These are phyloP conservation scores for Lachnellula cervina DNA, from an alignment of 2,329 filamentous ascomycete genomes.

Conservation along the genomic window DNA sequence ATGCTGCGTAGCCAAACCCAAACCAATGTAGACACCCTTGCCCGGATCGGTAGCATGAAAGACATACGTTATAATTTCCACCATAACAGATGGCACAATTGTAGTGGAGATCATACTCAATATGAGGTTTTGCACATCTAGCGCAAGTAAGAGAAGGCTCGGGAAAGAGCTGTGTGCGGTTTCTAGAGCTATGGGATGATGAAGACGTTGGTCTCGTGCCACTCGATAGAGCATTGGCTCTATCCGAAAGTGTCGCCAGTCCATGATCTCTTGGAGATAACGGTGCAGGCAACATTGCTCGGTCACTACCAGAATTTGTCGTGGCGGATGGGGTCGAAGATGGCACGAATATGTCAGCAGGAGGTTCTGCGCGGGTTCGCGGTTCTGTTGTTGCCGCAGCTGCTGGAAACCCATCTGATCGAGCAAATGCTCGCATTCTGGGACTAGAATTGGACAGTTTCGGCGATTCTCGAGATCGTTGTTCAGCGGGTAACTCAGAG, in stretches of 20 bases:
- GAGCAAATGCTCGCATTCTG: conserved; percentile 9
- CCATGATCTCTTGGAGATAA: conserved; percentile 24
- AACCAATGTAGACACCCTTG: conserved; percentile 83
- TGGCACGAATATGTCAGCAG: conserved; percentile 20
- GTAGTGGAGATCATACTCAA: conserved; percentile 84
- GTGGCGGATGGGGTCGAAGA: conserved; percentile 12
- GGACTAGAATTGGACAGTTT: conserved; percentile 18
- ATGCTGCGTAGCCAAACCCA: conserved; percentile 74
- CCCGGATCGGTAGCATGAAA: conserved; percentile 71
- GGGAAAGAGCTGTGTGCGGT: conserved; percentile 44
- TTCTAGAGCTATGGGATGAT: conserved; percentile 25
- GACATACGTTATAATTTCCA: conserved; percentile 74
- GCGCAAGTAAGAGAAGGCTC: conserved; percentile 74
- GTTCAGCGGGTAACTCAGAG: conserved; percentile 16
- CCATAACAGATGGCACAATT: conserved; percentile 67
- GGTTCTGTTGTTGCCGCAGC: conserved; percentile 3
- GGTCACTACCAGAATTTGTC: conserved; percentile 17
- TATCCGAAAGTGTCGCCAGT: conserved; percentile 22
- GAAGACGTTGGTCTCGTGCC: conserved; percentile 29
- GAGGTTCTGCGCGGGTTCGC: conserved; percentile 19
- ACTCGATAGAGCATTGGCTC: conserved; percentile 27
- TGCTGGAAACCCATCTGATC: conserved; percentile 14
- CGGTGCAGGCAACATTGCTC: conserved; percentile 25
- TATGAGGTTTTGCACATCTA: conserved; percentile 63
- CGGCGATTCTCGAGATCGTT: conserved; percentile 10